Percentiles rank a stretch among this genome's conserved stretches.
Evolutionary conservation across 208 protist genomes (phyloP).

Genomic region (Trypanosoma mega): DNA sequence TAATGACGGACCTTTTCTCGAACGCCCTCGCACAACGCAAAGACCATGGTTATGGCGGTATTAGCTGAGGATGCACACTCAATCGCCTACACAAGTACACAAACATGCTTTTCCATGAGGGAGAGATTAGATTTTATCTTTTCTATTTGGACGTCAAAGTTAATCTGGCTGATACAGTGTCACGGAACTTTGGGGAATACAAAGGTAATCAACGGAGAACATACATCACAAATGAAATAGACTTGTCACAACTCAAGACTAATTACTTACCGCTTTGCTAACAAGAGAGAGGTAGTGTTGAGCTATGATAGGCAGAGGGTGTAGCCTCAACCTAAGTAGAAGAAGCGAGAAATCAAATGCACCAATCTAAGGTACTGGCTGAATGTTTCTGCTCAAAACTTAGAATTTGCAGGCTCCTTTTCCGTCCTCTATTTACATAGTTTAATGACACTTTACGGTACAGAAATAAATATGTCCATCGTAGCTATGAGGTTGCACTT

Average conservation of each 20-base stretch:
- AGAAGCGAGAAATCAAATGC: no score
- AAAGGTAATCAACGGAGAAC: not conserved
- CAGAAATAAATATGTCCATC: no score
- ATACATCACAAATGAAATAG: not conserved
- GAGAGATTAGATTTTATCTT: conserved; percentile 3
- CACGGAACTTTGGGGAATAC: conserved; percentile 2
- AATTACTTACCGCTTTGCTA: not conserved
- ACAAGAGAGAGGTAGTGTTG: not conserved
- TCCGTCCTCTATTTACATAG: no score
- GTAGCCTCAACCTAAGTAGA: not conserved
- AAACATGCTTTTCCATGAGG: conserved; percentile 9
- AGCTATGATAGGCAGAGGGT: not conserved
- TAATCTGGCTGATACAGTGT: conserved; percentile 19
- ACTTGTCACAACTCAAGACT: not conserved
- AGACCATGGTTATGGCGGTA: conserved; percentile 7
- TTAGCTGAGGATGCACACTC: conserved; percentile 9
- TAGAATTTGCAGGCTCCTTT: no score
- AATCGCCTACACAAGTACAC: conserved; percentile 15
- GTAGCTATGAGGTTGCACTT: no score
- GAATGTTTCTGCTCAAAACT: no score
- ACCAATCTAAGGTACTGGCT: no score
- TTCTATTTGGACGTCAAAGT: conserved; percentile 10
- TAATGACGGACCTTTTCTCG: conserved; percentile 12
- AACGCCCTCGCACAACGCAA: conserved; percentile 7
- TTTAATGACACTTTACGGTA: no score